Base-by-base conservation (phyloP, 2,329 filamentous ascomycete species). In the Alternaria sp. region DNA sequence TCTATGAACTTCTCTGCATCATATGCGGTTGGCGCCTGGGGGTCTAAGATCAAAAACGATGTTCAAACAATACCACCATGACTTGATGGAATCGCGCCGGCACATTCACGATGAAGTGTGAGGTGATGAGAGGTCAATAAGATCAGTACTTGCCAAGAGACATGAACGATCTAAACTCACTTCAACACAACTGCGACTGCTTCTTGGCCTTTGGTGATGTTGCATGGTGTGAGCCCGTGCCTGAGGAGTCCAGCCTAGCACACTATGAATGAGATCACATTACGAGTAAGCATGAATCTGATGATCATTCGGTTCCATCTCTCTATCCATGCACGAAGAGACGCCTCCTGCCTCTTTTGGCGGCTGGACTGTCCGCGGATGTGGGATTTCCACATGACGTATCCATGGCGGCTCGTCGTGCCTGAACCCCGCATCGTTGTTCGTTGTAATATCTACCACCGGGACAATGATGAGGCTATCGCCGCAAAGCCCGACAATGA, bases 1-100 rank as follows among this genome's bases (percentile, higher is more conserved):
- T 77, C 69, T 76, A 78, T 76, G 76, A 76, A 75, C 75, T 76
- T 79, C 72, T 78, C 74, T 79, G 76, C 77, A 79, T 78, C 72
- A 72, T 68, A 77, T 73, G 76, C 70, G 73, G 77, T 73, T 69
- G 77, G 77, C 76, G 77, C 75, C 75, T 77, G 68, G 76, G 76
- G 74, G 72, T 71, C 71, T 73, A 73, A 74, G 73, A 74, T 79
- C 73, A 74, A 79, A 79, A 78, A 74, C 70, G 71, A 73, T 75
- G 74, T 77, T 78, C 75, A 75, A 77, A 77, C 73, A 75, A 77
- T 73, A 75, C 66, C 73, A 76, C 67, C 70, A 69, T 70, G 65
- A 69, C 67, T 68, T 64, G 69, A 74, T 72, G 70, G 70, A 71
- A 62, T 44, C 15, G 57, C 49, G 59, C 49, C 30, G 49, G 30